Conservation (phyloP, 2,329 filamentous ascomycete species). For the Gaeumannomyces sp. region DNA sequence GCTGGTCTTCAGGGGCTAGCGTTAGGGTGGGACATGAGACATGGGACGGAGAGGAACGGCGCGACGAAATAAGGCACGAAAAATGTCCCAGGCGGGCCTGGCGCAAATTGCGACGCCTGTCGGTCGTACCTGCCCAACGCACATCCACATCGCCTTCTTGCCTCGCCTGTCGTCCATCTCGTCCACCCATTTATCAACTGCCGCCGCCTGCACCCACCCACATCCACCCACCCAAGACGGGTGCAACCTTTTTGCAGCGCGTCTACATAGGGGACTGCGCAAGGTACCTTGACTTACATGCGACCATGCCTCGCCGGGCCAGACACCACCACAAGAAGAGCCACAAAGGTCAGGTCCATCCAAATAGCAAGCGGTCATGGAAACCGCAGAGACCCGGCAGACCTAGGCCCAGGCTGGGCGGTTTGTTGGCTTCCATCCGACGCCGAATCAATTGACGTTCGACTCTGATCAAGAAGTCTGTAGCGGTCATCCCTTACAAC, state of each 20-base stretch:
- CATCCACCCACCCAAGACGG: neutral
- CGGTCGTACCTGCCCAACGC: neutral
- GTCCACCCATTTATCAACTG: neutral
- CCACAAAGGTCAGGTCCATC: no score
- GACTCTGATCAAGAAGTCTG: neutral
- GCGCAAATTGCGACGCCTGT: neutral
- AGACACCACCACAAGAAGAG: no score
- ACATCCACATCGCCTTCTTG: neutral
- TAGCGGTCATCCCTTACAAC: neutral
- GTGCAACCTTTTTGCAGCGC: neutral
- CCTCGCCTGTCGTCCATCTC: neutral
- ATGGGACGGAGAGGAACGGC: constrained; percentile 5
- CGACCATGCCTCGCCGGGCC: no score
- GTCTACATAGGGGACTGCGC: neutral
- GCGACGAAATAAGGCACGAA: neutral
- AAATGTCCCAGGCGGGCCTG: constrained; percentile 1
- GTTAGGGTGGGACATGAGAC: constrained; percentile 6
- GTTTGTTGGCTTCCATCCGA: no score
- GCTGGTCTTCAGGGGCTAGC: constrained; percentile 8
- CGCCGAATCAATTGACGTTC: neutral
- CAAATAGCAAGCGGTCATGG: no score
- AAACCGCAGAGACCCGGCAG: no score
- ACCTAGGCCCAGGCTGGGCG: no score
- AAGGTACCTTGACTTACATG: neutral
- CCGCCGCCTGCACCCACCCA: neutral